These are phyloP conservation scores for Morella rubra DNA, from an alignment of 306 rosid genomes.

Conservation along the genomic window DNA sequence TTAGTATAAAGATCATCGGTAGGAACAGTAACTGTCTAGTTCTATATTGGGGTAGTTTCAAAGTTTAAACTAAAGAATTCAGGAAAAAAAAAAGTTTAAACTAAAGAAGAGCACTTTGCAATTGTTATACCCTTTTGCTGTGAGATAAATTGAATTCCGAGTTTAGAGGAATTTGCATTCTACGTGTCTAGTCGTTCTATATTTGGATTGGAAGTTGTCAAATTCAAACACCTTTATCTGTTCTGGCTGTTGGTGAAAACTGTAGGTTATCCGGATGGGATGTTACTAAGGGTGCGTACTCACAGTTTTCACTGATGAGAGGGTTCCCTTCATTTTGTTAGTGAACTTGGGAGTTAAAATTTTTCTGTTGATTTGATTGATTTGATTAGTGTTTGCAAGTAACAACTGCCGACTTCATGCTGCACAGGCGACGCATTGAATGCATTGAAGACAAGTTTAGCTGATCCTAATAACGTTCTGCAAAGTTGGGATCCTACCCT, in stretches of 20 bases:
- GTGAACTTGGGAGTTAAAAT: not conserved
- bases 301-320: not conserved
- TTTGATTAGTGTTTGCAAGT: constrained; percentile 18
- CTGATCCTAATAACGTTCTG: constrained; percentile 85
- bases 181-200: too few relatives aligned
- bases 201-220: not conserved
- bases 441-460: constrained; percentile 68
- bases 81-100: too few relatives aligned
- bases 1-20: too few relatives aligned
- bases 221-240: not conserved
- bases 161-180: not conserved
- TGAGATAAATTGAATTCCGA: not conserved
- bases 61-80: too few relatives aligned
- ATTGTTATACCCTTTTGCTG: too few relatives aligned
- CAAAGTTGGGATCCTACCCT: constrained; percentile 95
- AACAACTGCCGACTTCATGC: constrained; percentile 28
- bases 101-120: too few relatives aligned
- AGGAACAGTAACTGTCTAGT: not conserved
- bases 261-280: not conserved
- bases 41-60: too few relatives aligned
- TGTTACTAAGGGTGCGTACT: not conserved
- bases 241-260: not conserved
- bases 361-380: not conserved
- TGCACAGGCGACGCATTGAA: constrained; percentile 83
- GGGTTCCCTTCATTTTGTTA: not conserved